Evolutionary conservation across 169 alveolate genomes (phyloP), one percentile per base, ranked within the genome.

Genomic region (Eimeria maxima): DNA sequence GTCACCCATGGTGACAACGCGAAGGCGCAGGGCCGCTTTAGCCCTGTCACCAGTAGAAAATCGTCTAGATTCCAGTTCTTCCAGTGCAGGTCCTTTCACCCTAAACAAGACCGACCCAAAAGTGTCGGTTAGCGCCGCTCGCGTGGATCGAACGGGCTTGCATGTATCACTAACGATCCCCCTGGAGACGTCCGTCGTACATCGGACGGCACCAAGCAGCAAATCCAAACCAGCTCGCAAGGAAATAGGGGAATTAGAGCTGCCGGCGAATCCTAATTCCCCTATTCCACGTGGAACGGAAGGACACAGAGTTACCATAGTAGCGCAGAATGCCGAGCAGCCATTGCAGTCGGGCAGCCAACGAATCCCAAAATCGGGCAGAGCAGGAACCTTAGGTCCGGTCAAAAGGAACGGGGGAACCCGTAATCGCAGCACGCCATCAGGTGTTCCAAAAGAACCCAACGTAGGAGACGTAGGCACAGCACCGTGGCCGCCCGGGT

Each of bases 151-250:
- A 5, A 3, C 18, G 80, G 93, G 93, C 44, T 78, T 84, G 13
- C 93, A 84, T 18, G 55, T 84, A 14, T 84, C 93, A 6, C 93
- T 84, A 4, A 84, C 93, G 38, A 84, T 84, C 18, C 93, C 93
- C 45, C 45, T 84, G 33, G 93, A 84, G 53, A 57, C 93, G 20
- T 84, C 93, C 7, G 78, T 84, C 18, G 38, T 44, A 11, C 80
- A 76, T 33, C 53, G 45, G 47, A 24, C 78, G 6, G 93, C 57
- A 33, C 55, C 33, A 22, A 84, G 38, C 57, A 29, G 7, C 60
- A 60, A 45, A 16, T 29, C 38, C n/a, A 29, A 20, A 84, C 14
- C 24, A 60, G 80, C 57, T 84, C 78, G 57, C 2, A 84, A n/a
- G 93, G 60, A 57, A 53, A 29, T 10, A 16, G n/a, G n/a, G n/a